Evolutionary conservation across 192 early-diverging fungal species (phyloP).

Genomic region (Entomortierella lignicola): DNA sequence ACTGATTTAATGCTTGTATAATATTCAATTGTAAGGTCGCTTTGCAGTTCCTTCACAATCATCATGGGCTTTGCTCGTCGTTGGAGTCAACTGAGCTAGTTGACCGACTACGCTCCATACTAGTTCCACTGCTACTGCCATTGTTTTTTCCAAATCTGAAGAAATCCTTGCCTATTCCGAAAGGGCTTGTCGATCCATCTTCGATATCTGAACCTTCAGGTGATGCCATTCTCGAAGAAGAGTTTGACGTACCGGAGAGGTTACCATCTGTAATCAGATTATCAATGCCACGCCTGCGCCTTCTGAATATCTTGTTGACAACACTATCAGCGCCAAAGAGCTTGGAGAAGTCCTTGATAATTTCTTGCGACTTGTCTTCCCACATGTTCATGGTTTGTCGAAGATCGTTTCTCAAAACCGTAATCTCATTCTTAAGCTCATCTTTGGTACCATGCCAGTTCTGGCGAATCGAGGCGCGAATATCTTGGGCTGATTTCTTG

Average conservation of each 20-base stretch:
- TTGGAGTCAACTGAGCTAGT: constrained; percentile 30
- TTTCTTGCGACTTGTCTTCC: constrained; percentile 82
- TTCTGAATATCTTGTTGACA: constrained; percentile 61
- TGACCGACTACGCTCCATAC: constrained; percentile 43
- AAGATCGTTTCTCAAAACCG: constrained; percentile 72
- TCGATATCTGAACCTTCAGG: constrained; percentile 36
- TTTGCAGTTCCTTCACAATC: not conserved
- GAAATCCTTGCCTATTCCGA: constrained; percentile 21
- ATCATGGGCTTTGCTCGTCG: constrained; percentile 19
- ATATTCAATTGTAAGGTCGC: not conserved
- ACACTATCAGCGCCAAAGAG: constrained; percentile 74
- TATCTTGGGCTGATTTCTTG: constrained; percentile 79
- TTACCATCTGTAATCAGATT: constrained; percentile 40
- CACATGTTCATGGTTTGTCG: constrained; percentile 72
- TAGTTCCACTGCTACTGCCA: constrained; percentile 12
- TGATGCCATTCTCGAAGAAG: constrained; percentile 33
- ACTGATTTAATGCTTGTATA: not conserved
- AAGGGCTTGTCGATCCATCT: constrained; percentile 22
- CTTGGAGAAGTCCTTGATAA: constrained; percentile 68
- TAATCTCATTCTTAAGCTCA: constrained; percentile 70
- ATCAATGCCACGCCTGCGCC: constrained; percentile 23
- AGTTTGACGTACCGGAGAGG: constrained; percentile 28
- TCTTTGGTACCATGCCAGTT: constrained; percentile 73
- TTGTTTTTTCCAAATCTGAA: constrained; percentile 29
- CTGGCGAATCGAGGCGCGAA: constrained; percentile 76